A percentile compares a stretch with the other conserved stretches of the same genome.
Conservation (phyloP, 371 early-diverging fungal species). For the Mortierella sp. region DNA sequence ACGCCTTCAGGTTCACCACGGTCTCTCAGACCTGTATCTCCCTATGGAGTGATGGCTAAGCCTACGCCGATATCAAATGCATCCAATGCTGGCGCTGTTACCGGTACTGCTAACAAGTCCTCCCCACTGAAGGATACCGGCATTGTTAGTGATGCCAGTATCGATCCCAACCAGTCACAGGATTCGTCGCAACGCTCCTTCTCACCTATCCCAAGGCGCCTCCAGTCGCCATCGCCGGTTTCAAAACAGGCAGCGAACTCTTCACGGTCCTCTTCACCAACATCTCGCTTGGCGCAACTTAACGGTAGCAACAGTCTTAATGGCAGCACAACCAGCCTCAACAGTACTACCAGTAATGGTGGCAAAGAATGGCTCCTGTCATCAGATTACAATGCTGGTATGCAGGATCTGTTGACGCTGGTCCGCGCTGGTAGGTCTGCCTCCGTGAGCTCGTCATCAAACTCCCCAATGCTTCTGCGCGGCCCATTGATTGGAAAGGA, state of each 20-base stretch:
- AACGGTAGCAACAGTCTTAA: conserved; percentile 4
- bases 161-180: not conserved
- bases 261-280: not conserved
- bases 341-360: conserved; percentile 1
- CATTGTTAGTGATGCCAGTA: not conserved
- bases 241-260: not conserved
- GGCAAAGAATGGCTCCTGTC: conserved; percentile 53
- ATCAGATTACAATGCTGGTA: conserved; percentile 53
- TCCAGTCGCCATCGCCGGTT: conserved; percentile 45
- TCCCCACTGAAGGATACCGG: conserved; percentile 35
- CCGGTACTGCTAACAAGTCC: not conserved
- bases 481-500: conserved; percentile 49
- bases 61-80: conserved; percentile 22
- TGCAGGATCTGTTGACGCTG: conserved; percentile 52
- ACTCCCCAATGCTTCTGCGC: conserved; percentile 23
- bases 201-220: conserved; percentile 47
- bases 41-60: conserved; percentile 38
- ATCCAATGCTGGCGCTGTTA: conserved; percentile 6
- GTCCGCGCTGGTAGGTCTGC: conserved; percentile 53
- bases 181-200: conserved; percentile 22
- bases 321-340: conserved; percentile 11
- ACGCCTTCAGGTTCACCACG: conserved; percentile 13
- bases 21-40: conserved; percentile 23
- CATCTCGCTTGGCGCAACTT: conserved; percentile 10
- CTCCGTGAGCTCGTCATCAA: conserved; percentile 36